Base-by-base conservation (phyloP, 768 basidiomycete species). In the Amanita jacksonii region DNA sequence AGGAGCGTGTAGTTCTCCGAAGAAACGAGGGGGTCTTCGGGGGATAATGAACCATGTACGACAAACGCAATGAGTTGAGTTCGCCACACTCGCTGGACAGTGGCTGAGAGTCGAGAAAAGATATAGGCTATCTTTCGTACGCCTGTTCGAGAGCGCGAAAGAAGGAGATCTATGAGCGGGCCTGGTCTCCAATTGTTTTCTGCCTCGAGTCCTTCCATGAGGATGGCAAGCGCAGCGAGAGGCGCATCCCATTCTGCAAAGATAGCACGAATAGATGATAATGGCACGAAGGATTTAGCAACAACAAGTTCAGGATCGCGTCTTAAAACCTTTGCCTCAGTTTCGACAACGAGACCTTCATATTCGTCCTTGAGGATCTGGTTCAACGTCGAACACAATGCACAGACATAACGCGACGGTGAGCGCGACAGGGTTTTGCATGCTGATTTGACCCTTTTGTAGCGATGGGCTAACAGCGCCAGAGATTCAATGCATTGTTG, bases 221-320 rank as follows among this genome's bases (percentile, higher is more conserved):
- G 62, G 6, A 73, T 65, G 38, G 73, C 69, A 22, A 96, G 70
- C 4, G 85, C 76, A 27, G 78, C 77, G 38, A 96, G 67, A 10
- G 89, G 89, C 6, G 85, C 81, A 52, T 90, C 86, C 92, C 92
- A 96, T 60, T 77, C 77, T 5, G 85, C 75, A 59, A 94, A 92
- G 13, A 74, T 77, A 8, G 92, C 86, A 42, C 85, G 77, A 48
- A 96, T 63, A 5, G 81, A 81, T 0, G 91, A 86, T 24, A 96
- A 66, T 3, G 91, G 90, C 4, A 96, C 89, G 56, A 85, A 91
- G 3, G 84, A 81, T 7, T 79, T 79, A 45, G 73, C 73, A n/a
- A 77, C 84, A 25, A 93, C 90, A 19, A 91, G 71, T 41, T 67
- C 72, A 10, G 81, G 68, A 56, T 93, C 89, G 36, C 83, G 77